Percentiles rank a stretch among this genome's conserved stretches.
These are phyloP conservation scores for Neurospora sp. DNA, from an alignment of 495 filamentous ascomycete species.

Conservation along the genomic window DNA sequence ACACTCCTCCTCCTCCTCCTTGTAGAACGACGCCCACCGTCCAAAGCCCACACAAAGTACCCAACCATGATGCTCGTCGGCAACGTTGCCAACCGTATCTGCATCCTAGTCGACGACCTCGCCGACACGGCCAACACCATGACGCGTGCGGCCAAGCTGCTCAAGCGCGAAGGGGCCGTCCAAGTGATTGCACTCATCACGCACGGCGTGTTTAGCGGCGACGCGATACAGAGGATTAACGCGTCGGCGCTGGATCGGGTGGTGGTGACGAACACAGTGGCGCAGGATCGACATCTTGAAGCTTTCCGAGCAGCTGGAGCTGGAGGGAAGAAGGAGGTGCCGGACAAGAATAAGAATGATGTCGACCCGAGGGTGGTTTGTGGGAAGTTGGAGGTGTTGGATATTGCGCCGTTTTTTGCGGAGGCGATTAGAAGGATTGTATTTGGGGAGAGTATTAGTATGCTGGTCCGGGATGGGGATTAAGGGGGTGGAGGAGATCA, in stretches of 20 bases:
- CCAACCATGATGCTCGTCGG: slow-evolving; percentile 99
- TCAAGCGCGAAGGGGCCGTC: slow-evolving; percentile 87
- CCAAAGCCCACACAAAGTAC: slow-evolving; percentile 75
- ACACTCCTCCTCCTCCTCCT: not conserved
- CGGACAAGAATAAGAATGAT: not conserved
- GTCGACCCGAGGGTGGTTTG: not conserved
- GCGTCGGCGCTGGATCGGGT: slow-evolving; percentile 82
- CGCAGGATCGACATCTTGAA: slow-evolving; percentile 44
- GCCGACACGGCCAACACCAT: slow-evolving; percentile 96
- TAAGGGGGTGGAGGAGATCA: not conserved
- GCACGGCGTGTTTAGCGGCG: slow-evolving; percentile 87
- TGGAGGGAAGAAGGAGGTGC: slow-evolving; percentile 52
- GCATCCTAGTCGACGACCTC: slow-evolving; percentile 89
- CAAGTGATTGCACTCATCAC: slow-evolving; percentile 85
- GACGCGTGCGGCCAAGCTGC: slow-evolving; percentile 88
- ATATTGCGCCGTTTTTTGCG: slow-evolving; percentile 86
- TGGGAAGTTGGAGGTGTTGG: slow-evolving; percentile 63
- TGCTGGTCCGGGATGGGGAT: slow-evolving; percentile 50
- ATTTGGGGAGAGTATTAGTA: slow-evolving; percentile 96
- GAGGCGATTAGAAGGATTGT: slow-evolving; percentile 96
- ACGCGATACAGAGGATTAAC: slow-evolving; percentile 90
- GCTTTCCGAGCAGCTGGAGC: slow-evolving; percentile 49
- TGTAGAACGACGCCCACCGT: slow-evolving; percentile 78
- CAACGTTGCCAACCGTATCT: slow-evolving; percentile 66
- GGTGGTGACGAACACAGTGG: slow-evolving; percentile 88